A percentile compares a stretch with the other conserved stretches of the same genome.
phyloP scores from a whole-genome alignment of 495 filamentous ascomycete species.

The Aspergillus bridgeri region DNA sequence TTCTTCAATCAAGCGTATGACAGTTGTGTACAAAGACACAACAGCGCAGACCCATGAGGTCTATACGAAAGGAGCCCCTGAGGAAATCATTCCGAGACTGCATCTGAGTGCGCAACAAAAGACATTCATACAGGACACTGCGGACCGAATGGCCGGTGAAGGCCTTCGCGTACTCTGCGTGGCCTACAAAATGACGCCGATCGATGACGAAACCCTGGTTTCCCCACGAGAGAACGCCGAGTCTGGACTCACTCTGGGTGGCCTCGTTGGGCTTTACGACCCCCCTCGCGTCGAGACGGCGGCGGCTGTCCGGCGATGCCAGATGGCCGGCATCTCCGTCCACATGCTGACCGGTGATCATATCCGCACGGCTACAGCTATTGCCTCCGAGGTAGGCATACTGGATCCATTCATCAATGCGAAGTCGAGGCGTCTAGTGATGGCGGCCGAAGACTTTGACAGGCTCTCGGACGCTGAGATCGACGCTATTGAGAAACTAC shows the following conservation, averaged over 20 bases:
- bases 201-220: constrained; percentile 22
- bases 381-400: constrained; percentile 63
- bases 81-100: constrained; percentile 56
- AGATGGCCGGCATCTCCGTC: constrained; percentile 61
- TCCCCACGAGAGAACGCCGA: constrained; percentile 46
- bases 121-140: constrained; percentile 55
- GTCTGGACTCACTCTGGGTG: constrained; percentile 51
- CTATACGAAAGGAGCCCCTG: constrained; percentile 67
- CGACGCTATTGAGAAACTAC: constrained; percentile 57
- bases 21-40: constrained; percentile 58
- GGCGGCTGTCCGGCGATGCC: constrained; percentile 48
- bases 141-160: constrained; percentile 63
- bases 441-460: constrained; percentile 64
- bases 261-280: constrained; percentile 64
- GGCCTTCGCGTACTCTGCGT: constrained; percentile 81
- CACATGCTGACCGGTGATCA: constrained; percentile 72
- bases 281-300: constrained; percentile 66
- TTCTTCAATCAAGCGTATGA: constrained; percentile 79
- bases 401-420: constrained; percentile 47
- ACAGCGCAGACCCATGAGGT: constrained; percentile 43
- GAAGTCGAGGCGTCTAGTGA: constrained; percentile 52
- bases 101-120: constrained; percentile 48
- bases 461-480: constrained; percentile 56
- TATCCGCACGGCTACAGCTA: constrained; percentile 57
- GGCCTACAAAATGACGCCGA: constrained; percentile 47